Conservation (phyloP, 2,329 filamentous ascomycete genomes). For the Endoconidiophora polonica region DNA sequence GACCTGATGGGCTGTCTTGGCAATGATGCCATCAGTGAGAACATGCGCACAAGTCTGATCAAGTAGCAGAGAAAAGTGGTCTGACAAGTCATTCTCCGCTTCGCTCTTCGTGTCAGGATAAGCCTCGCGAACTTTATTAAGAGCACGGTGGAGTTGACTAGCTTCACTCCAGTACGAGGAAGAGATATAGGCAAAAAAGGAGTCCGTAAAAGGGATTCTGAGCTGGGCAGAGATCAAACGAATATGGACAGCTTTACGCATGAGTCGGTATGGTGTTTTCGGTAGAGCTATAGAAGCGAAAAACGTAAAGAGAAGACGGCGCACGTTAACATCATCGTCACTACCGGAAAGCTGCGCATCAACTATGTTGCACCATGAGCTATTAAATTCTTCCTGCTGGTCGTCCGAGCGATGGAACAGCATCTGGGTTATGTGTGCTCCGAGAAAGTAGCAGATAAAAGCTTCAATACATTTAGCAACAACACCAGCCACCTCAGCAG, state of each 20-base stretch:
- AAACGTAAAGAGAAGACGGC: constrained; percentile 67
- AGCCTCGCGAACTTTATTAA: constrained; percentile 26
- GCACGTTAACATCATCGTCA: constrained; percentile 77
- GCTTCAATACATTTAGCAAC: constrained; percentile 69
- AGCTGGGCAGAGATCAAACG: constrained; percentile 43
- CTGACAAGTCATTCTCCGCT: constrained; percentile 47
- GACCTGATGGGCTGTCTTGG: constrained; percentile 39
- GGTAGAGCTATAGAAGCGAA: constrained; percentile 79
- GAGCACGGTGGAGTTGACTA: constrained; percentile 40
- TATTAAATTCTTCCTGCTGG: constrained; percentile 70
- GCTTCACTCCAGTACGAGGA: constrained; percentile 71
- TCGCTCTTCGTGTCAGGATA: constrained; percentile 31
- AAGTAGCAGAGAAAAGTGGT: constrained; percentile 59
- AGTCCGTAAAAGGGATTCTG: neutral
- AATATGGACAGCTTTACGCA: constrained; percentile 84
- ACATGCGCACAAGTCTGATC: constrained; percentile 71
- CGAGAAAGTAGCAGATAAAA: constrained; percentile 60
- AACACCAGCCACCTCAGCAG: constrained; percentile 70
- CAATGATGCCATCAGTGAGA: constrained; percentile 58
- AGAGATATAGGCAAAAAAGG: constrained; percentile 49
- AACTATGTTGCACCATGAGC: constrained; percentile 84
- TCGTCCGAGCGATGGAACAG: constrained; percentile 69
- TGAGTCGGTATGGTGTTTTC: constrained; percentile 63
- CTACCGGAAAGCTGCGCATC: constrained; percentile 87
- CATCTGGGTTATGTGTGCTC: constrained; percentile 58